Evolutionary conservation across 345 rosid genomes (phyloP), one percentile per base, ranked within the genome.

Genomic region (Citrus cavaleriei): DNA sequence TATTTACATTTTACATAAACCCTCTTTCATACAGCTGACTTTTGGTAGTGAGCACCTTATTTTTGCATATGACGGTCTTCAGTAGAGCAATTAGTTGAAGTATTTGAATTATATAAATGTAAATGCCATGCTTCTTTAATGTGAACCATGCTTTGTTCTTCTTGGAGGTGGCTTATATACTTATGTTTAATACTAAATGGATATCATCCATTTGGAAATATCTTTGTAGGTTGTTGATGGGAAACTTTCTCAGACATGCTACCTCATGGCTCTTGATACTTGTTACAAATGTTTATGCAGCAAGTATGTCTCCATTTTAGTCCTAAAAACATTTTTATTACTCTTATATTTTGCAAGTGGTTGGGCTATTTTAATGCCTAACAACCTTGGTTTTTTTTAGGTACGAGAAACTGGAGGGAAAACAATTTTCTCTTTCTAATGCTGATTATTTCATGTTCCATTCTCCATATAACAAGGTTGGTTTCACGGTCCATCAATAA

Each of bases 391-490:
- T 78, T 73, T 75, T 37, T 34, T 71, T 27, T 81, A 97, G 99
- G 86, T 97, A 90, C 32, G 96, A 97, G 84, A 97, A 94, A 85
- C 77, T 89, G 6, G 93, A 88, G 74, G 96, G 95, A 49, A 93
- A 93, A 83, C 93, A 88, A 76, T 94, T 97, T 79, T 97, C 96
- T 54, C 73, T 97, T 59, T 76, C 86, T 64, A 96, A 94, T 84
- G 95, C 93, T 38, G 96, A 88, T 6, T 93, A 93, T 81, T 78
- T 94, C 84, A 93, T 91, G 67, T 97, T 97, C 81, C 99, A 97
- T 85, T 97, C 99, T 78, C 99, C 99, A 55, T 97, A 97, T 87
- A 97, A 97, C 92, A 94, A 97, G 93, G 99, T 94, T 80, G 63
- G 8, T 22, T 70, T 60, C 73, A 24, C 28, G 37, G 54, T 34